Percentiles rank a stretch among this genome's conserved stretches.
phyloP scores from a whole-genome alignment of 106 monocot species.

The Acorus gramineus region DNA sequence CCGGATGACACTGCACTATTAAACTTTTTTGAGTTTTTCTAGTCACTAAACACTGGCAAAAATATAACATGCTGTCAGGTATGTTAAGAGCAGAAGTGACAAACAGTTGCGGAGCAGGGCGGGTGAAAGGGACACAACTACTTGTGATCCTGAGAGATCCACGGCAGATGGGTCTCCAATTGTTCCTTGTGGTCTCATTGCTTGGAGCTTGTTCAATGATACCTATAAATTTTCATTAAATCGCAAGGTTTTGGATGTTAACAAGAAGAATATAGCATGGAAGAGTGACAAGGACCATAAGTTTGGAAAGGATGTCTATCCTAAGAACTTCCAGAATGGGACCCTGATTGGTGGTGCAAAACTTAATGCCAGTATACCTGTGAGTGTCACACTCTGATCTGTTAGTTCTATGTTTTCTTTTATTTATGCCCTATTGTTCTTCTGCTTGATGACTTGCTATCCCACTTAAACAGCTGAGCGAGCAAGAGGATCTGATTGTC shows the following conservation, averaged over 20 bases:
- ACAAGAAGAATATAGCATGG: constrained; percentile 76
- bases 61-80: constrained; percentile 18
- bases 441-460: too few species aligned
- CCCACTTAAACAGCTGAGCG: constrained; percentile 39
- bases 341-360: constrained; percentile 53
- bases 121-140: constrained; percentile 17
- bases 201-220: constrained; percentile 89
- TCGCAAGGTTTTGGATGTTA: constrained; percentile 32
- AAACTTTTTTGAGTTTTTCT: too few species aligned
- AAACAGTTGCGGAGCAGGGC: constrained; percentile 36
- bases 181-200: constrained; percentile 79
- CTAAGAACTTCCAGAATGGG: constrained; percentile 65
- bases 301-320: constrained; percentile 62
- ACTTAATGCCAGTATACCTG: constrained; percentile 60
- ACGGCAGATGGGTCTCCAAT: constrained; percentile 29
- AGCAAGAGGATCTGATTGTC: constrained; percentile 79
- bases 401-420: background rate
- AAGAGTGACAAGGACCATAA: constrained; percentile 45
- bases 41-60: too few species aligned
- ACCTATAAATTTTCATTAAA: constrained; percentile 46
- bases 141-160: constrained; percentile 42
- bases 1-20: too few species aligned
- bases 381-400: constrained; percentile 8
- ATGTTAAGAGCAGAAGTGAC: constrained; percentile 71
- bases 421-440: background rate